Conservation (phyloP, 306 rosid species). For the Biancaea sappan region DNA sequence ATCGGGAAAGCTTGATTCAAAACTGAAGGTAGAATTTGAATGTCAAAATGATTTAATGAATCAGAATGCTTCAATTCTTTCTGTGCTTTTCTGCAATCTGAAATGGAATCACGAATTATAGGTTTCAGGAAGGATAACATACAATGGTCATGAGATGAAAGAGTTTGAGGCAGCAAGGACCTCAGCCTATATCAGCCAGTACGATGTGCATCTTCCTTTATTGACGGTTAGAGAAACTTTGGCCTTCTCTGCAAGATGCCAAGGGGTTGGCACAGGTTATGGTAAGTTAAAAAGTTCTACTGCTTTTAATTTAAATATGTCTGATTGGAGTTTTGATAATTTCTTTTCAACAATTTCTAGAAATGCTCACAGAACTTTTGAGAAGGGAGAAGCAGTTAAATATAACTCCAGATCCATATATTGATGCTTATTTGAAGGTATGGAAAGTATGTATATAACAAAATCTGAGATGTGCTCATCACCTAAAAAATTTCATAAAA, state of each 20-base stretch:
- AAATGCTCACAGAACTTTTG: constrained; percentile 36
- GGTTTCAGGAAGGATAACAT: constrained; percentile 25
- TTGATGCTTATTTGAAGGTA: constrained; percentile 42
- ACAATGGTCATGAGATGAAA: constrained; percentile 39
- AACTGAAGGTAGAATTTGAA: constrained; percentile 12
- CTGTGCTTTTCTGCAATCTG: background rate
- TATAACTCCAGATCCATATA: constrained; percentile 38
- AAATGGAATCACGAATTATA: background rate
- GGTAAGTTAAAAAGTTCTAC: constrained; percentile 24
- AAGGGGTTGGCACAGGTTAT: constrained; percentile 37
- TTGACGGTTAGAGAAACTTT: constrained; percentile 43
- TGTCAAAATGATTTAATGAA: background rate
- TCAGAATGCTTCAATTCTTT: background rate
- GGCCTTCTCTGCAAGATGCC: constrained; percentile 41
- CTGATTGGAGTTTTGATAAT: background rate
- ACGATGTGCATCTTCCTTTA: constrained; percentile 37
- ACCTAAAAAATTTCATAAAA: background rate
- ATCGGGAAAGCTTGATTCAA: constrained; percentile 31
- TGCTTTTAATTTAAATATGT: background rate
- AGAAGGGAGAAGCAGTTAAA: constrained; percentile 36
- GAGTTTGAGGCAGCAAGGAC: constrained; percentile 43
- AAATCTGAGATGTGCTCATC: background rate
- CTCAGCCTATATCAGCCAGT: constrained; percentile 28
- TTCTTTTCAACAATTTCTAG: constrained; percentile 7
- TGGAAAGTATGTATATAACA: background rate